phyloP scores from a whole-genome alignment of 768 basidiomycete genomes.

The Lactarius indigo region DNA sequence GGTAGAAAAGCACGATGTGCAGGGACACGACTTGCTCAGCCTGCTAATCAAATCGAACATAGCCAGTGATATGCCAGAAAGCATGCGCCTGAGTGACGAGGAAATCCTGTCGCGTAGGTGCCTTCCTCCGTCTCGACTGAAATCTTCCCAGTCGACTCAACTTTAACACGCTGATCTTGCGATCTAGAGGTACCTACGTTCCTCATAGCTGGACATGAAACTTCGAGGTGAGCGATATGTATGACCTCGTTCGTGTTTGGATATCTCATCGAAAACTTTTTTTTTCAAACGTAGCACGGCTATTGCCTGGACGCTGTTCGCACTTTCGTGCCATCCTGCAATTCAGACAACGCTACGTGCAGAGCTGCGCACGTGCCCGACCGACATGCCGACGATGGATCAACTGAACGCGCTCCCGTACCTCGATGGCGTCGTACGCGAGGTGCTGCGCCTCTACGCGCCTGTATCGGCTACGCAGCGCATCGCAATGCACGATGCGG shows the following conservation, averaged over 20 bases:
- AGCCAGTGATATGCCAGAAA: slow-evolving; percentile 29
- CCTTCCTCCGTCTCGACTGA: too few relatives aligned
- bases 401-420: slow-evolving; percentile 31
- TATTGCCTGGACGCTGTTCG: slow-evolving; percentile 37
- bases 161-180: too few relatives aligned
- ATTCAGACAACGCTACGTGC: slow-evolving; percentile 35
- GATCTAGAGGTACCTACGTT: too few relatives aligned
- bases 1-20: slow-evolving; percentile 23
- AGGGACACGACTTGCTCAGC: slow-evolving; percentile 31
- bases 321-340: slow-evolving; percentile 31
- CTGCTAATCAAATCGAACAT: slow-evolving; percentile 34
- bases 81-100: slow-evolving; percentile 25
- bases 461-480: slow-evolving; percentile 29
- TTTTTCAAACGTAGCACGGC: slow-evolving; percentile 27
- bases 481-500: slow-evolving; percentile 29
- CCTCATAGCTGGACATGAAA: slow-evolving; percentile 28
- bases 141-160: too few relatives aligned
- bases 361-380: slow-evolving; percentile 31
- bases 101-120: too few relatives aligned
- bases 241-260: background rate
- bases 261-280: too few relatives aligned
- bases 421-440: slow-evolving; percentile 50
- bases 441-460: slow-evolving; percentile 31
- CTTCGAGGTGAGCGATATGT: slow-evolving; percentile 22
- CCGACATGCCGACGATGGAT: slow-evolving; percentile 30